phyloP scores from a whole-genome alignment of 2,329 filamentous ascomycete species.

The Ophiocordyceps robertsii region DNA sequence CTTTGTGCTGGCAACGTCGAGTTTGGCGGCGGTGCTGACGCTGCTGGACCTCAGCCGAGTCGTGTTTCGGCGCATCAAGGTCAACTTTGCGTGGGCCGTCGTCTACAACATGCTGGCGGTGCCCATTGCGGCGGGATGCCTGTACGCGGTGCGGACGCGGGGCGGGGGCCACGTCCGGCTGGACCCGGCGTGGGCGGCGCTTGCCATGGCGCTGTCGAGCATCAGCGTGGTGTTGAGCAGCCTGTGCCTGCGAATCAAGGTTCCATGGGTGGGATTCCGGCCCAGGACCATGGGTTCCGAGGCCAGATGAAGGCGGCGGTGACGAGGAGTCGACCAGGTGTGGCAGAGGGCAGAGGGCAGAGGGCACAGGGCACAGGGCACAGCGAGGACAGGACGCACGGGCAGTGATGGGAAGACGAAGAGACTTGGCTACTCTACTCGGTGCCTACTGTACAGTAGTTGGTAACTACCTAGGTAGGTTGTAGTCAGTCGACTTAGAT shows the following conservation, averaged over 20 bases:
- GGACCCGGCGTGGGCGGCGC: constrained; percentile 72
- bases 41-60: constrained; percentile 56
- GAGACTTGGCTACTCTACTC: no score
- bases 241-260: constrained; percentile 47
- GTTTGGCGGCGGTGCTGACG: constrained; percentile 56
- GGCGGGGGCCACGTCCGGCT: constrained; percentile 44
- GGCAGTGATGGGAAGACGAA: no score
- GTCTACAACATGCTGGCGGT: constrained; percentile 70
- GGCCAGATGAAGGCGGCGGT: neutral
- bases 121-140: constrained; percentile 66
- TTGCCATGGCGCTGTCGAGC: constrained; percentile 88
- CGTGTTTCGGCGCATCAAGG: constrained; percentile 65
- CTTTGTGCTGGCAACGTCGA: constrained; percentile 67
- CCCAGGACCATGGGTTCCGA: neutral
- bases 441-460: no score
- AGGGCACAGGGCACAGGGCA: no score
- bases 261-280: constrained; percentile 31
- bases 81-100: constrained; percentile 79
- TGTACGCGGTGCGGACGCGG: constrained; percentile 44
- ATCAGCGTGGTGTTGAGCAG: constrained; percentile 81
- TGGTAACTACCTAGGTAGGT: no score
- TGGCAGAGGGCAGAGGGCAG: no score
- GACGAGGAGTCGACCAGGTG: neutral
- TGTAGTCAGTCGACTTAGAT: no score
- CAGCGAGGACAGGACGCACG: no score